phyloP scores from a whole-genome alignment of 345 rosid genomes.

The Raphanus sativus region DNA sequence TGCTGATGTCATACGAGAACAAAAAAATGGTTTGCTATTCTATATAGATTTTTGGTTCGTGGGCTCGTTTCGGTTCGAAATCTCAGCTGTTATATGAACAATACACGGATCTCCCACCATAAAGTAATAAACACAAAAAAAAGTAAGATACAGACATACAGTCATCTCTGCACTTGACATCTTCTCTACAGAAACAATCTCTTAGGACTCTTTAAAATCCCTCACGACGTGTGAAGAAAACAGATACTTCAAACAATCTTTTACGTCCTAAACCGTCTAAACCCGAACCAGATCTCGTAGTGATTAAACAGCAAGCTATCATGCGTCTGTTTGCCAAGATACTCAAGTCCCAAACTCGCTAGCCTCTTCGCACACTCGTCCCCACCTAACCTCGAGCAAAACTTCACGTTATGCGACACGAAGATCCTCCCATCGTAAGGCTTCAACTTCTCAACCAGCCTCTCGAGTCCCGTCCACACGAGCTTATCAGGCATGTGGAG shows the following conservation, averaged over 20 bases:
- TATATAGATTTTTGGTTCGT: too few relatives aligned
- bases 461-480: conserved; percentile 90
- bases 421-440: conserved; percentile 83
- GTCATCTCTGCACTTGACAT: not conserved
- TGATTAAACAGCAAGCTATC: conserved; percentile 94
- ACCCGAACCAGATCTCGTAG: conserved; percentile 92
- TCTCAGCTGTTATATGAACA: too few relatives aligned
- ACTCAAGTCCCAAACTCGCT: conserved; percentile 71
- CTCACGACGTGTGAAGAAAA: not conserved
- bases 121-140: too few relatives aligned
- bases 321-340: conserved; percentile 70
- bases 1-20: too few relatives aligned
- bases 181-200: conserved; percentile 12
- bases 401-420: conserved; percentile 91
- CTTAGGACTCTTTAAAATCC: too few relatives aligned
- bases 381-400: conserved; percentile 79
- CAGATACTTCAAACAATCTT: too few relatives aligned
- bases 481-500: conserved; percentile 97
- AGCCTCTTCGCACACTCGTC: conserved; percentile 77
- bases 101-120: too few relatives aligned
- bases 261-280: conserved; percentile 10
- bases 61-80: too few relatives aligned
- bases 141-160: too few relatives aligned
- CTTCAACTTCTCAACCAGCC: conserved; percentile 63
- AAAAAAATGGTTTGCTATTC: too few relatives aligned